Evolutionary conservation across 257 asterid genomes (phyloP), one percentile per base, ranked within the genome.

Genomic region (Solanum virginianum): DNA sequence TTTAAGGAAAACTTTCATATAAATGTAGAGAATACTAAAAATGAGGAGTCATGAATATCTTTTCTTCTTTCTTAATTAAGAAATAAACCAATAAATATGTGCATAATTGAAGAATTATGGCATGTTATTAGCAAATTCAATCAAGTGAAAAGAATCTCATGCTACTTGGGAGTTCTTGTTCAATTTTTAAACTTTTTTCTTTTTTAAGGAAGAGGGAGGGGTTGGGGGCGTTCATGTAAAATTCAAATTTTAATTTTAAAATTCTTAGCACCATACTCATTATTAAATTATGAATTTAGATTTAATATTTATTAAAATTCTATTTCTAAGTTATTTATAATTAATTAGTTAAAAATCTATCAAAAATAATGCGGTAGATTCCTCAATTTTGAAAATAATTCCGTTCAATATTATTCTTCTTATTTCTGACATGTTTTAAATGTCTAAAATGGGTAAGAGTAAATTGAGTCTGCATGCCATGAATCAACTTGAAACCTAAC

Each of bases 121-220:
- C 62, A 82, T 82, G 6, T 82, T 62, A 82, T 24, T 45, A 24
- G 56, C 77, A 82, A 41, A 82, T 62, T 60, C 43, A 47, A 62
- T 49, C 45, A 62, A 22, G 17, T 62, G 85, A 66, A 82, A 45
- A 66, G 45, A 82, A 59, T 60, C 77, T 82, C 71, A 80, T 54
- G 55, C n/a, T 22, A 62, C 57, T 39, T 80, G 55, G 70, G 71
- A 62, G 71, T n/a, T 57, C n/a, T 11, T 80, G 62, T 24, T 68
- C 32, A 18, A 1, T 80, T 55, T 12, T 16, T 80, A 2, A 26
- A 6, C 17, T n/a, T 16, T 16, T 8, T 80, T 54, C 54, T 15
- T 68, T 17, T 36, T 36, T 36, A 4, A 4, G 39, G 6, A 1
- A 2, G 32, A 0, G 32, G 3, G 32, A 2, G 32, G 3, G 32